These are phyloP conservation scores for Wallacemonas sp. DNA, from an alignment of 208 protist species.

Conservation along the genomic window DNA sequence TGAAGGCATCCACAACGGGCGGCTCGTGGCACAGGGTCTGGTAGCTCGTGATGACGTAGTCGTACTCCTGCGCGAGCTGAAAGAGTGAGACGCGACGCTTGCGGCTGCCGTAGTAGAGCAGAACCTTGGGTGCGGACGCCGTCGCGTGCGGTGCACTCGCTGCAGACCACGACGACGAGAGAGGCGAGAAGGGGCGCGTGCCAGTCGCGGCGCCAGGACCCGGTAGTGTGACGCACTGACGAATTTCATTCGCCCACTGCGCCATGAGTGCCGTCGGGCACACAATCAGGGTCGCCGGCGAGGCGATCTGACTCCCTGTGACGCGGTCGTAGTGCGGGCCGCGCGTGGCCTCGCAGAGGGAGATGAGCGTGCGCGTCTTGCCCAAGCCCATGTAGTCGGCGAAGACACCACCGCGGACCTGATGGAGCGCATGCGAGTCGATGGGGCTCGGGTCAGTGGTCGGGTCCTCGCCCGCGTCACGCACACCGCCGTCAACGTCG, in stretches of 20 bases:
- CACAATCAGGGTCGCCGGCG: slow-evolving; percentile 74
- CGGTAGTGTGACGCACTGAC: slow-evolving; percentile 28
- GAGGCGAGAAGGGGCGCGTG: neutral
- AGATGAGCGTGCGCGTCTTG: slow-evolving; percentile 72
- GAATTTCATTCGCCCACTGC: slow-evolving; percentile 77
- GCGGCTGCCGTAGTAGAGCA: slow-evolving; percentile 71
- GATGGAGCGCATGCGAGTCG: neutral
- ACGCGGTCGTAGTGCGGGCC: slow-evolving; percentile 37
- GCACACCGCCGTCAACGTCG: neutral
- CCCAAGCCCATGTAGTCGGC: slow-evolving; percentile 82
- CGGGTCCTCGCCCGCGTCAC: too few relatives aligned
- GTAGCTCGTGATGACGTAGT: slow-evolving; percentile 84
- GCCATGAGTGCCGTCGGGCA: slow-evolving; percentile 63
- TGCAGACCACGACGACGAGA: neutral
- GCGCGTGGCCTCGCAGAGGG: slow-evolving; percentile 65
- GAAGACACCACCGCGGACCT: slow-evolving; percentile 59
- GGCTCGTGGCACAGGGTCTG: slow-evolving; percentile 54
- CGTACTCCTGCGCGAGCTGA: slow-evolving; percentile 65
- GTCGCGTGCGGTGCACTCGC: too few relatives aligned
- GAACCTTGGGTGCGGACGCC: slow-evolving; percentile 36
- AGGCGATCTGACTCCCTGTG: slow-evolving; percentile 58
- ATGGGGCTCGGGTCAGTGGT: neutral
- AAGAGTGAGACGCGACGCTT: slow-evolving; percentile 46
- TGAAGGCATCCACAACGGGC: slow-evolving; percentile 10
- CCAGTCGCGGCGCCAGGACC: neutral